A percentile compares a stretch with the other conserved stretches of the same genome.
Conservation (phyloP, 164 flowering plant species). For the Paratinospora sagittata region DNA sequence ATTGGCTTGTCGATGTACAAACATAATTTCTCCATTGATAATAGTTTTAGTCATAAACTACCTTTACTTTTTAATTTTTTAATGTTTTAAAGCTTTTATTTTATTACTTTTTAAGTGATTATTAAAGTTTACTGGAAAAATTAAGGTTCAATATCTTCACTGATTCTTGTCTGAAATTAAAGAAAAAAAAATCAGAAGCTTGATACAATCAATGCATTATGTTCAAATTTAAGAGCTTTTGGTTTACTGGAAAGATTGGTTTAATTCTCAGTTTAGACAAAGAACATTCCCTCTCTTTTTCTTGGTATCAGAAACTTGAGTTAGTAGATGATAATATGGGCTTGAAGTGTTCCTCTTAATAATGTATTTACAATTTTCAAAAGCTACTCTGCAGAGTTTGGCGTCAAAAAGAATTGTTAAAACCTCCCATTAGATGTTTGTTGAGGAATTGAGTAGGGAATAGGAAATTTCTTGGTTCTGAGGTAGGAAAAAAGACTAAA, state of each 20-base stretch:
- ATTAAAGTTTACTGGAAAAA: neutral
- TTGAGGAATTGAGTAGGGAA: neutral
- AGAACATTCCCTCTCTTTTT: neutral
- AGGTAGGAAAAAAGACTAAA: neutral
- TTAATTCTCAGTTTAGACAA: neutral
- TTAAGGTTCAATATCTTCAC: neutral
- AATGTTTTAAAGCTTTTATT: neutral
- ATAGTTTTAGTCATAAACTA: neutral
- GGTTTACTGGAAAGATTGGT: neutral
- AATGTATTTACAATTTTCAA: neutral
- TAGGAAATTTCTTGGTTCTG: neutral
- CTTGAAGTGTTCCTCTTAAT: neutral
- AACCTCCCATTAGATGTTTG: neutral
- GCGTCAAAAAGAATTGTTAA: neutral
- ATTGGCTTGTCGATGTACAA: too few relatives aligned
- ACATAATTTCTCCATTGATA: too few relatives aligned
- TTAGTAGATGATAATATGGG: neutral
- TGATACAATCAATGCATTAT: neutral
- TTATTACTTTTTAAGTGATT: neutral
- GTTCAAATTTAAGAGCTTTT: neutral
- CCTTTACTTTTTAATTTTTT: neutral
- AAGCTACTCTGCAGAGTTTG: neutral
- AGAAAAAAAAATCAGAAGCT: neutral
- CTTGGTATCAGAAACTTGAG: neutral
- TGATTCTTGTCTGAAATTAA: neutral